Conservation (phyloP, 192 early-diverging fungal species). For the Mortierella alpina region DNA sequence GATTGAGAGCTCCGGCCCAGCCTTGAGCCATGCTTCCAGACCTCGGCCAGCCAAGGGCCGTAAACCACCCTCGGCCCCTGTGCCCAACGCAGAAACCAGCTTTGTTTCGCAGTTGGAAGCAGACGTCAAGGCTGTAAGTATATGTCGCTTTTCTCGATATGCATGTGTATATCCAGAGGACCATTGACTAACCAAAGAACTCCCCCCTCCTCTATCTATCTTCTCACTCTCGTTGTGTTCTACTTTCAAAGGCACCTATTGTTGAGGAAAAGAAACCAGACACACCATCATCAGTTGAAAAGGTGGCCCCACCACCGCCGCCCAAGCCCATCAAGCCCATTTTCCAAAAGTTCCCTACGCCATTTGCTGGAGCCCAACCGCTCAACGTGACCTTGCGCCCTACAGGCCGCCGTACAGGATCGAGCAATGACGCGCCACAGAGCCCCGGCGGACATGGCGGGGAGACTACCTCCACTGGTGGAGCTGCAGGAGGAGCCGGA, state of each 20-base stretch:
- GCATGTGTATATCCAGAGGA: no score
- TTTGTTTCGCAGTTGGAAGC: constrained; percentile 50
- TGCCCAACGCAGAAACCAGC: constrained; percentile 38
- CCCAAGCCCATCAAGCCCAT: constrained; percentile 55
- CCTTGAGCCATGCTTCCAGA: constrained; percentile 34
- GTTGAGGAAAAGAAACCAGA: constrained; percentile 43
- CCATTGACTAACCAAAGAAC: no score
- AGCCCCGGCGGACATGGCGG: constrained; percentile 3
- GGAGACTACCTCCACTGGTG: not conserved
- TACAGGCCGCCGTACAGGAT: constrained; percentile 28
- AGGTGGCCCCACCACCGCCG: constrained; percentile 31
- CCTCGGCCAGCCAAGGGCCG: constrained; percentile 48
- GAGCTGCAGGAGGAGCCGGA: constrained; percentile 1
- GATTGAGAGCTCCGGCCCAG: constrained; percentile 38
- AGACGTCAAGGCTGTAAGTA: constrained; percentile 51
- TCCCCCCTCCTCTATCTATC: not conserved
- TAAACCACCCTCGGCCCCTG: constrained; percentile 37
- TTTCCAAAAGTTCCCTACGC: constrained; percentile 54
- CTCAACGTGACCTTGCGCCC: constrained; percentile 22
- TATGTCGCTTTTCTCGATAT: not conserved
- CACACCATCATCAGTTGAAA: constrained; percentile 19
- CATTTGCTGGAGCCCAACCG: constrained; percentile 44
- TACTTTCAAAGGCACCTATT: constrained; percentile 29
- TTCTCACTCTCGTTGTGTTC: not conserved
- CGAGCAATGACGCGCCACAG: constrained; percentile 8